Base-by-base conservation (phyloP, 2,329 filamentous ascomycete species). In the Trichoderma cornu-damae region DNA sequence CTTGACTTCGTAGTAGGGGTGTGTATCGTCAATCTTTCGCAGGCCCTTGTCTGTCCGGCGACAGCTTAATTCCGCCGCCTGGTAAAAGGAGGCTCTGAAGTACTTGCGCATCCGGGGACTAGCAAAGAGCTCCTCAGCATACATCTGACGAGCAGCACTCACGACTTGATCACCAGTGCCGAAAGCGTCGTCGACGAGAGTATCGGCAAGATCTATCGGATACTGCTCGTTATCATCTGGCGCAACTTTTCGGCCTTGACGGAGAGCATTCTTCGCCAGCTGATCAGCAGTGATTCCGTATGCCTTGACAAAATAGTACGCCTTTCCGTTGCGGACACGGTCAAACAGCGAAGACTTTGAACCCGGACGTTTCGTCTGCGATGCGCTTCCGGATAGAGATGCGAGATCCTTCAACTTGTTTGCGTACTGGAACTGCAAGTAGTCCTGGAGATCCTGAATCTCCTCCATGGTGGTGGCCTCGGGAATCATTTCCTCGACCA, bases 1-100 rank as follows among this genome's bases (percentile, higher is more conserved):
- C 72, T 99, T 96, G 77, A 99, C 90, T 72, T 97, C 94, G 69
- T 97, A 97, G 72, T 95, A 97, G 0, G 91, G 90, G 67, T 97
- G 92, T 22, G 94, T 86, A 61, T 97, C 93, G 65, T 96, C 92
- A 64, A 99, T 97, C 67, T 90, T 89, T 58, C 89, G 88, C 53
- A 96, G 77, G 26, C 94, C 94, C 73, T 97, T 99, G 60, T 97
- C 92, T 0, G 94, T 99, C 56, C 94, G 86, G 61, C 84, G 84
- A 70, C 92, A 96, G 74, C 93, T 91, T 60, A 99, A 85, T 57
- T 89, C 82, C 22, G 91, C 90, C 63, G 86, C 86, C 67, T 86
- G 83, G 68, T 96, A 97, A 72, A 89, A 96, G 48, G 85, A 86
- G 64, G 85, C 83, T 50, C 94, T 83, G 73, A 97, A 86, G 62